phyloP scores from a whole-genome alignment of 2,329 filamentous ascomycete genomes.

The Trichoderma pleuroti region DNA sequence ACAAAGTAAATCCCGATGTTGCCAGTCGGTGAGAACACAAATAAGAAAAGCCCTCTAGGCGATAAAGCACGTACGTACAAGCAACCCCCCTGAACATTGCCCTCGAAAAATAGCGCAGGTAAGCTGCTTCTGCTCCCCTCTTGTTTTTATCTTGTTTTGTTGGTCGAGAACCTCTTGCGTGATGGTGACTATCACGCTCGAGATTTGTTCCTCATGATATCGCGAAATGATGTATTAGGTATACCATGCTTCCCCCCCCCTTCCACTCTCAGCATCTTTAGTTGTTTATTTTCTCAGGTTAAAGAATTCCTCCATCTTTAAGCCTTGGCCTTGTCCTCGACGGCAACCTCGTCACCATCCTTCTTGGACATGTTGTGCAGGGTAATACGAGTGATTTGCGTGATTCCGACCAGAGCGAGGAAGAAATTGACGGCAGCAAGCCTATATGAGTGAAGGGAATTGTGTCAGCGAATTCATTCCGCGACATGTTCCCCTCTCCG shows the following conservation, averaged over 20 bases:
- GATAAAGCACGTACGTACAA: neutral
- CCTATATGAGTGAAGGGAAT: conserved; percentile 38
- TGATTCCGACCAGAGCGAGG: conserved; percentile 80
- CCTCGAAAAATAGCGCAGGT: neutral
- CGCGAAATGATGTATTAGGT: conserved; percentile 1
- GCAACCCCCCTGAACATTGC: neutral
- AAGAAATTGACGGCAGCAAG: conserved; percentile 98
- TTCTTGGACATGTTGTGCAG: conserved; percentile 62
- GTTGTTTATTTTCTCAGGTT: neutral
- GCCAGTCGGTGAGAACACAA: neutral
- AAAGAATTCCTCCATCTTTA: conserved; percentile 13
- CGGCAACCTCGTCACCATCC: conserved; percentile 37
- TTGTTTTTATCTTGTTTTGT: neutral
- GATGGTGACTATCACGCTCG: neutral
- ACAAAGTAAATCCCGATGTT: neutral
- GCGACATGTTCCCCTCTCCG: neutral
- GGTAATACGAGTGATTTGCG: conserved; percentile 77
- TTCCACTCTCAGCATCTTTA: neutral
- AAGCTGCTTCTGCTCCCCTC: neutral
- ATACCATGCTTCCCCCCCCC: neutral
- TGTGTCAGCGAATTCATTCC: neutral
- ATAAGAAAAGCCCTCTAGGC: neutral
- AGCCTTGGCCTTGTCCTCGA: conserved; percentile 38
- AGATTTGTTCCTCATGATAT: neutral
- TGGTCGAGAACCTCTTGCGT: neutral